A percentile compares a stretch with the other conserved stretches of the same genome.
phyloP scores from a whole-genome alignment of 2,329 filamentous ascomycete species.

The Ophiostoma sp. region DNA sequence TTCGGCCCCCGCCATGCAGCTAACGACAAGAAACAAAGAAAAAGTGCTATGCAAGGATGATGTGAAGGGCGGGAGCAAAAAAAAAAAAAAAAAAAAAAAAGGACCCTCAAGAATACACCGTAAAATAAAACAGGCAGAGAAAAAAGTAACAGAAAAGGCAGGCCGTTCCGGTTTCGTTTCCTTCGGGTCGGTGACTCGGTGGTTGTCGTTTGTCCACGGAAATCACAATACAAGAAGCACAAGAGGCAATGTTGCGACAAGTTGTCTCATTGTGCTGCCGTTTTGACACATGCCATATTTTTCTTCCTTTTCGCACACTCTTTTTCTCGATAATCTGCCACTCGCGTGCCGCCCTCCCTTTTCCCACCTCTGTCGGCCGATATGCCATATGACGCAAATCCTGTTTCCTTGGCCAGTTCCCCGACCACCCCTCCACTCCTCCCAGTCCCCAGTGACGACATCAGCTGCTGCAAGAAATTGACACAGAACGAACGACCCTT shows the following conservation, averaged over 20 bases:
- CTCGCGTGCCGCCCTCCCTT: not conserved
- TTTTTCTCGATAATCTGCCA: not conserved
- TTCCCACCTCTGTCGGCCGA: not conserved
- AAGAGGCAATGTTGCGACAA: not conserved
- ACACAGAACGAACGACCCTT: not conserved
- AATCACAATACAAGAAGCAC: not conserved
- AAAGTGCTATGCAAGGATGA: not conserved
- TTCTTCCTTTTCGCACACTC: not conserved
- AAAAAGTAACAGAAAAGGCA: not conserved
- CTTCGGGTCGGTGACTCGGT: not conserved
- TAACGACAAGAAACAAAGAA: not conserved
- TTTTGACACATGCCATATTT: conserved; percentile 9
- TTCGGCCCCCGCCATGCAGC: conserved; percentile 2
- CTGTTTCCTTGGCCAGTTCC: not conserved
- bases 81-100: no score
- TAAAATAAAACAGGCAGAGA: not conserved
- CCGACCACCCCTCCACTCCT: not conserved
- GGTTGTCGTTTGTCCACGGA: not conserved
- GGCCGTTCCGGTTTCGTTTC: not conserved
- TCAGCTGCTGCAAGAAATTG: conserved; percentile 14
- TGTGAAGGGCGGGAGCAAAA: not conserved
- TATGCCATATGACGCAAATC: conserved; percentile 20
- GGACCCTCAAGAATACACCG: not conserved
- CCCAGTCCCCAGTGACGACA: conserved; percentile 14
- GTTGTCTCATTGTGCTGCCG: not conserved